Evolutionary conservation across 2,329 filamentous ascomycete species (phyloP), one percentile per base, ranked within the genome.

Genomic region (Microascus cirrosus): DNA sequence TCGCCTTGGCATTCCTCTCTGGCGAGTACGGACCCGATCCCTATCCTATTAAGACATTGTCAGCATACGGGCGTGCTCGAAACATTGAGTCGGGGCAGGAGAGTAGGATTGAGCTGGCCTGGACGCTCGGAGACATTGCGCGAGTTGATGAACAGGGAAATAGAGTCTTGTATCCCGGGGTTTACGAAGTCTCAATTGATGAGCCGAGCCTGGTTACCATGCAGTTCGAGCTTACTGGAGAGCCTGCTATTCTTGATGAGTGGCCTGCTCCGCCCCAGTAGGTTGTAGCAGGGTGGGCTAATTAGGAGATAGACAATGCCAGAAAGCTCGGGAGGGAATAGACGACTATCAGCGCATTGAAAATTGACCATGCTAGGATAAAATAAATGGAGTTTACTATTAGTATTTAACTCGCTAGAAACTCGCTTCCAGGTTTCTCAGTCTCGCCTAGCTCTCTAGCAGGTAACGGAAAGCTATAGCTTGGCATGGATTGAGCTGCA

Each of bases 101-200:
- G 0, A 62, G 55, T 3, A 71, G 63, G 4, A 71, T 69, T 0
- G 61, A 62, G 0, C 63, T 83, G 4, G 65, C 70, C 4, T 61
- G 80, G 32, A 78, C 72, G 2, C 66, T 83, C 1, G 79, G 76
- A 0, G 73, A 70, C 24, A 63, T 84, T 42, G 74, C 76, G 2
- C 69, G 80, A 1, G 74, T 75, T 0, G 77, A 81, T 59, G 71
- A 75, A 42, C 68, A 67, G 2, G 81, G 80, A 0, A 74, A 78
- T 60, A 72, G 69, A 53, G 74, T 80, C 12, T 63, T 83, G 11
- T 82, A 79, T 65, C 80, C 80, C 0, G 80, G 79, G 0, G 71
- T 71, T 18, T 83, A 83, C 62, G 70, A 65, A 7, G 53, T 81
- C 12, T 62, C 71, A 54, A 56, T 81, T 11, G 78, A 81, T 63